Percentiles rank a stretch among this genome's conserved stretches.
Conservation (phyloP, 805 yeast genomes). For the Ogataea saltuana region DNA sequence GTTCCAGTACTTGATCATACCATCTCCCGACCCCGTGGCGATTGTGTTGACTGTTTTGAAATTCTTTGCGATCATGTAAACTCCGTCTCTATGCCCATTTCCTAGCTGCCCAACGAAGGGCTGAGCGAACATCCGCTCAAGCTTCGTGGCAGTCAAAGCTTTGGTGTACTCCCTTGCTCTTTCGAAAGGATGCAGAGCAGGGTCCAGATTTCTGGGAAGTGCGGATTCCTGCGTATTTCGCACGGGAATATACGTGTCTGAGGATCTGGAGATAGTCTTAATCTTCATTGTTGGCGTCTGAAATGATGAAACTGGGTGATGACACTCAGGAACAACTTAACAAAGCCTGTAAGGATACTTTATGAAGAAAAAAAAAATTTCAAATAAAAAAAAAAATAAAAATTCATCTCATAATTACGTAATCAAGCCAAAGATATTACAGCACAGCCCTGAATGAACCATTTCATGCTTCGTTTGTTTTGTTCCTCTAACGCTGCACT, state of each 20-base stretch:
- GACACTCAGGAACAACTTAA: too few species aligned
- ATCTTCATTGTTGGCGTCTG: constrained; percentile 57
- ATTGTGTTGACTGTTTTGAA: constrained; percentile 65
- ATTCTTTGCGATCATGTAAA: constrained; percentile 83
- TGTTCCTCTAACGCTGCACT: constrained; percentile 24
- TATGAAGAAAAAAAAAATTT: too few species aligned
- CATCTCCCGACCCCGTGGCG: constrained; percentile 95
- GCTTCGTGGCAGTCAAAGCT: constrained; percentile 90
- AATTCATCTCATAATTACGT: not conserved
- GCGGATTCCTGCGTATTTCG: constrained; percentile 86
- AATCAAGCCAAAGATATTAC: too few species aligned
- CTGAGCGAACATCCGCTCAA: constrained; percentile 96
- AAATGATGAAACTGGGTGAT: not conserved
- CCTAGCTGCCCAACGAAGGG: constrained; percentile 97
- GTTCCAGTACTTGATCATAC: constrained; percentile 93
- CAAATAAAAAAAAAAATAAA: constrained; percentile 4
- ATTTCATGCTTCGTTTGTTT: too few species aligned
- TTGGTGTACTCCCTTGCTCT: constrained; percentile 95
- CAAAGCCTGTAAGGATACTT: too few species aligned
- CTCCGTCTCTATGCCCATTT: constrained; percentile 92
- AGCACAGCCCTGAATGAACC: too few species aligned
- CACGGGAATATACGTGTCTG: constrained; percentile 92
- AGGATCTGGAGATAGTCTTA: constrained; percentile 83
- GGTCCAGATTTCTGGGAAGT: constrained; percentile 85
- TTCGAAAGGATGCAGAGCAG: constrained; percentile 95